Percentiles rank a stretch among this genome's conserved stretches.
These are phyloP conservation scores for Maudiozyma turicensis DNA, from an alignment of 805 yeast species.

Conservation along the genomic window DNA sequence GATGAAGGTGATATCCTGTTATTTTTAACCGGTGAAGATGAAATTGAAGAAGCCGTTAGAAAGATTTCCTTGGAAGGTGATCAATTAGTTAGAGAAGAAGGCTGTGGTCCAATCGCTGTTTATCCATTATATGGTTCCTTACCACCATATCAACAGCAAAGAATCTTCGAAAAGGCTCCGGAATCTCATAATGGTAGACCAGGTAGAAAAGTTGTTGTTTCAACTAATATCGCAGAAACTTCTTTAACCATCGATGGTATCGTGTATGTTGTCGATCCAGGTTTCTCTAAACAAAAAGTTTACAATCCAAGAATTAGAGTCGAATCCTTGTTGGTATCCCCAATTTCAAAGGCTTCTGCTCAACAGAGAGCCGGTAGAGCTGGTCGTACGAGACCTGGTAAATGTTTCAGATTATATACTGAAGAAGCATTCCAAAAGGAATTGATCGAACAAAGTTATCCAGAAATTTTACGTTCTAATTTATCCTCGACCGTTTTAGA, in stretches of 20 bases:
- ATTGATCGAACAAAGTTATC: conserved; percentile 88
- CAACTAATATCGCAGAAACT: conserved; percentile 96
- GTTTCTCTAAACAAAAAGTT: conserved; percentile 92
- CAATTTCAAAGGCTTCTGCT: conserved; percentile 94
- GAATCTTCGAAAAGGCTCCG: conserved; percentile 85
- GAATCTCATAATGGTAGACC: conserved; percentile 69
- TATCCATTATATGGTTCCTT: conserved; percentile 94
- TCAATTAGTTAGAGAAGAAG: conserved; percentile 77
- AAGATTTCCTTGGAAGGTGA: conserved; percentile 83
- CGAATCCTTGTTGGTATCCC: conserved; percentile 87
- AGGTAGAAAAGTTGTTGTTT: conserved; percentile 87
- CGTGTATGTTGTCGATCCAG: conserved; percentile 95
- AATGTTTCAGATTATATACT: conserved; percentile 91
- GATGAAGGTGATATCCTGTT: conserved; percentile 83
- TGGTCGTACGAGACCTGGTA: conserved; percentile 98
- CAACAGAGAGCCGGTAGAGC: conserved; percentile 99
- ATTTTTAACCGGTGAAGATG: conserved; percentile 94
- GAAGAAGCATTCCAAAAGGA: conserved; percentile 95
- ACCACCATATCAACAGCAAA: conserved; percentile 93
- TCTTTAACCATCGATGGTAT: conserved; percentile 96
- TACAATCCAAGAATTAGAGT: conserved; percentile 95
- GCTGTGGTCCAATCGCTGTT: conserved; percentile 79
- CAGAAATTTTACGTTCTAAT: conserved; percentile 88
- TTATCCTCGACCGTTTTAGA: conserved; percentile 86
- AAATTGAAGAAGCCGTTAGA: conserved; percentile 93